Evolutionary conservation across 352 stramenopile species (phyloP).

Genomic region (Globisporangium echinulatum): DNA sequence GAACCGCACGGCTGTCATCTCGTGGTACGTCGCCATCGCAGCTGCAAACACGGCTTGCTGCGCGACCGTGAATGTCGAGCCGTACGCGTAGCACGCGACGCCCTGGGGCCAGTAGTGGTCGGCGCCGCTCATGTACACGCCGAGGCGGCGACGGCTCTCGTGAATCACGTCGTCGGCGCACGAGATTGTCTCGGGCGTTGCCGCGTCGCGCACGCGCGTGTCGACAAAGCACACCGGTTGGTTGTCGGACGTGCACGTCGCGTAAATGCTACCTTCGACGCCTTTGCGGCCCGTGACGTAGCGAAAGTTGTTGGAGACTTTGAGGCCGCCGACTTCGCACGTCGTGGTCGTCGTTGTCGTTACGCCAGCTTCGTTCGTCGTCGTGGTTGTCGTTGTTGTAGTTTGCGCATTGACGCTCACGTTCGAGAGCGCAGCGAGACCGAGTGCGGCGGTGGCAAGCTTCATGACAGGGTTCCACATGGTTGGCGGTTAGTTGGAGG

Average conservation of each 20-base stretch:
- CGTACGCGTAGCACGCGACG: slow-evolving; percentile 32
- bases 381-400: slow-evolving; percentile 8
- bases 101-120: slow-evolving; percentile 32
- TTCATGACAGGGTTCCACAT: slow-evolving; percentile 13
- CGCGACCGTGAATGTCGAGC: slow-evolving; percentile 17
- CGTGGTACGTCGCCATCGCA: slow-evolving; percentile 32
- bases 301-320: slow-evolving; percentile 13
- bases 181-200: slow-evolving; percentile 14
- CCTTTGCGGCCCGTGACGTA: slow-evolving; percentile 30
- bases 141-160: slow-evolving; percentile 26
- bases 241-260: slow-evolving; percentile 19
- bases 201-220: slow-evolving; percentile 27
- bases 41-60: slow-evolving; percentile 27
- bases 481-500: too few relatives aligned
- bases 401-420: slow-evolving; percentile 3
- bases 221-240: slow-evolving; percentile 25
- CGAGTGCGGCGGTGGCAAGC: neutral
- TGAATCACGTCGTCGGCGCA: slow-evolving; percentile 32
- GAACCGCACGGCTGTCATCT: slow-evolving; percentile 28
- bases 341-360: slow-evolving; percentile 5
- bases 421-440: slow-evolving; percentile 1
- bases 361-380: neutral
- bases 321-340: slow-evolving; percentile 15
- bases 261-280: slow-evolving; percentile 34
- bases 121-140: slow-evolving; percentile 24